phyloP scores from a whole-genome alignment of 352 stramenopile species.

The Thraustotheca clavata region DNA sequence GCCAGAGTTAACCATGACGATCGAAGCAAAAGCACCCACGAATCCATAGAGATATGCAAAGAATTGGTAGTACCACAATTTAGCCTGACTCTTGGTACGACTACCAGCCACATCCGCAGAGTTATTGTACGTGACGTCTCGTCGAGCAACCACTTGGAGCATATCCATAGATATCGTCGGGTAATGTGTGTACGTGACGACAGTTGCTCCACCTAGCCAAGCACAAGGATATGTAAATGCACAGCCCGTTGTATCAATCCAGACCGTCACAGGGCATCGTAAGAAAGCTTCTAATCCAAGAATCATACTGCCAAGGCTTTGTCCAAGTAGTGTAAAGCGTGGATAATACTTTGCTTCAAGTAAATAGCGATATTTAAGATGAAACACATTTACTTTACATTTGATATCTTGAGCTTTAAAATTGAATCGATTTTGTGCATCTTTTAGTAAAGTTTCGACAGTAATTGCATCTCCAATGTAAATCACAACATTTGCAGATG shows the following conservation, averaged over 20 bases:
- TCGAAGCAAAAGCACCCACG: conserved; percentile 71
- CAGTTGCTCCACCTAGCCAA: conserved; percentile 65
- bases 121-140: conserved; percentile 93
- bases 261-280: conserved; percentile 80
- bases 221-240: conserved; percentile 96
- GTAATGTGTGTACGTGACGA: conserved; percentile 98
- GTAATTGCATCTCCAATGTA: conserved; percentile 67
- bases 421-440: conserved; percentile 73
- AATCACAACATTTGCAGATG: conserved; percentile 27
- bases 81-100: conserved; percentile 74
- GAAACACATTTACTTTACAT: conserved; percentile 47
- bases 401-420: conserved; percentile 14
- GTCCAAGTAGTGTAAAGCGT: conserved; percentile 92
- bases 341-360: conserved; percentile 76
- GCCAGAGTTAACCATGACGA: conserved; percentile 97
- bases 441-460: conserved; percentile 54
- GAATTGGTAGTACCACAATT: conserved; percentile 93
- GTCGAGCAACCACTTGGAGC: conserved; percentile 89
- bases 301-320: conserved; percentile 92
- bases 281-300: conserved; percentile 85
- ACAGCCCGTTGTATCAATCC: conserved; percentile 97
- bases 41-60: conserved; percentile 92
- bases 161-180: conserved; percentile 99
- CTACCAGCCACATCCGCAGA: conserved; percentile 68
- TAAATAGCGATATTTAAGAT: conserved; percentile 48